phyloP scores from a whole-genome alignment of 2,329 filamentous ascomycete genomes.

The Ophioceras dolichostomum region DNA sequence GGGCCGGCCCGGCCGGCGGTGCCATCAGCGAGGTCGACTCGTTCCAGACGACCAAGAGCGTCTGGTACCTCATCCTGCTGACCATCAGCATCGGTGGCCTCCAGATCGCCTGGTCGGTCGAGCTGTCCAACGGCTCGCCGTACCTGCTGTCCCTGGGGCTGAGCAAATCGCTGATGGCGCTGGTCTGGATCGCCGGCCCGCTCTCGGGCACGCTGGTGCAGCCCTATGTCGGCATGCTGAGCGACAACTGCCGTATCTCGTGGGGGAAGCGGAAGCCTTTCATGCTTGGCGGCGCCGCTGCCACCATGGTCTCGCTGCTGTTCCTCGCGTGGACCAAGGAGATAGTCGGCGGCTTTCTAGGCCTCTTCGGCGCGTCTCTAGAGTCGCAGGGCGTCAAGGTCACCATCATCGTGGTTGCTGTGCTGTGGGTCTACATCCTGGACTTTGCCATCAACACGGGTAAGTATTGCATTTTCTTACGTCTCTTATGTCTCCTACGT shows the following conservation, averaged over 20 bases:
- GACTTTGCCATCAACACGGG: conserved; percentile 93
- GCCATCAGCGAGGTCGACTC: conserved; percentile 29
- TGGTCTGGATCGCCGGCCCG: conserved; percentile 77
- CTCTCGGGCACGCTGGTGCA: conserved; percentile 69
- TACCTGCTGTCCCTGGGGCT: conserved; percentile 70
- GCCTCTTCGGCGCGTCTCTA: conserved; percentile 58
- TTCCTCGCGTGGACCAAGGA: conserved; percentile 64
- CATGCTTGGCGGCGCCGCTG: conserved; percentile 57
- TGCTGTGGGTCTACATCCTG: conserved; percentile 77
- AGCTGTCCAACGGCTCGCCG: conserved; percentile 84
- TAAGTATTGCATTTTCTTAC: conserved; percentile 30
- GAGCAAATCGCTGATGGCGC: conserved; percentile 70
- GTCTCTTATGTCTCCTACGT: neutral
- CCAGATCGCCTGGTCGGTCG: conserved; percentile 92
- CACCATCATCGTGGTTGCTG: conserved; percentile 63
- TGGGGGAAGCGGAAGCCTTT: conserved; percentile 78
- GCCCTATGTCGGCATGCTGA: conserved; percentile 71
- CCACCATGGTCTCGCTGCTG: conserved; percentile 56
- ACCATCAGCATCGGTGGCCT: conserved; percentile 80
- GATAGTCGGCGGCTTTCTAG: conserved; percentile 54
- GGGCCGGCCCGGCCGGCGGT: conserved; percentile 1
- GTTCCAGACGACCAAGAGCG: conserved; percentile 60
- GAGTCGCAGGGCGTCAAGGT: conserved; percentile 52
- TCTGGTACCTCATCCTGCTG: conserved; percentile 75
- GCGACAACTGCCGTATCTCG: conserved; percentile 60